Base-by-base conservation (phyloP, 345 rosid species). In the Hirschfeldia incana region DNA sequence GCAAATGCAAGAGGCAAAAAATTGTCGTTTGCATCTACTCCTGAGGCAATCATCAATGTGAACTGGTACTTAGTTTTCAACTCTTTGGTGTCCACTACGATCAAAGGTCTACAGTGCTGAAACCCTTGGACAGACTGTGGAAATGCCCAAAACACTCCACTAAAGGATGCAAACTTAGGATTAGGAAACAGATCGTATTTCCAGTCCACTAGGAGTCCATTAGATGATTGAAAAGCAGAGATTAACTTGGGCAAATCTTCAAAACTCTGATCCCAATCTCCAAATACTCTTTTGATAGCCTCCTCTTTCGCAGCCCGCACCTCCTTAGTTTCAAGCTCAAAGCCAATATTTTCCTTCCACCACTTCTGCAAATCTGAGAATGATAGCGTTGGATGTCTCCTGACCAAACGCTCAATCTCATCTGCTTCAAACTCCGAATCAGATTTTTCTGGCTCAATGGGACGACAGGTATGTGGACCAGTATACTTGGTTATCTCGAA, bases 191-290 rank as follows among this genome's bases (percentile, higher is more conserved):
- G 17, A 49, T 49, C 57, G 8, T 49, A 49, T 2, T 49, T 49
- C 57, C 57, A 49, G 8, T 49, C 57, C 1, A 49, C 57, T 1
- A 49, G 17, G 17, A 49, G 57, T 5, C 57, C 53, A 46, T 46
- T 46, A 46, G 57, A 49, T 5, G 17, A 49, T 4, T 46, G 55
- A 46, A 49, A 49, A 17, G 57, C 57, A n/a, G 59, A 1, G 59
- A 75, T 67, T 57, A 75, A 67, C 11, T 75, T 75, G 7, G 78
- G 78, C 8, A 67, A 39, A 60, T n/a, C 30, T 53, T 37, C n/a
- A 2, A 57, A 58, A 58, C 73, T 27, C 65, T 75, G 44, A 27
- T 75, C 77, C 70, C 27, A 21, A 32, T 74, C 73, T 67, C 73
- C 33, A 67, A 34, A 76, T 0, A 44, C 9, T 42, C 33, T 76